These are phyloP conservation scores for Umbilicus rupestris DNA, from an alignment of 164 flowering plant genomes.

Conservation along the genomic window DNA sequence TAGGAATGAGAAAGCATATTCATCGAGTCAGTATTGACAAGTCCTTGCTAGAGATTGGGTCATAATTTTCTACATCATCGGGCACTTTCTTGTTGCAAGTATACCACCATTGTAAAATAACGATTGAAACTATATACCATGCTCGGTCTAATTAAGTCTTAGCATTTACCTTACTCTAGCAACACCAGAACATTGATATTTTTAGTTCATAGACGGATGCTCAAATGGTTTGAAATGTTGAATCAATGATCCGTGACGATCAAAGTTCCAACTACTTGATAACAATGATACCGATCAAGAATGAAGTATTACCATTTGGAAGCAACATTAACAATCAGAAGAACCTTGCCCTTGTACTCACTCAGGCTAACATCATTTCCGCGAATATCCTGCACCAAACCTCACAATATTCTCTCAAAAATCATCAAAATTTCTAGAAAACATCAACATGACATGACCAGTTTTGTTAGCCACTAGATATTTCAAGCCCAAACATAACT, in stretches of 20 bases:
- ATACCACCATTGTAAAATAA: constrained; percentile 38
- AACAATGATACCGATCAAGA: too few relatives aligned
- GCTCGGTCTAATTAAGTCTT: too few relatives aligned
- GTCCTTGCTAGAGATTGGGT: constrained; percentile 67
- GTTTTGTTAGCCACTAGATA: neutral
- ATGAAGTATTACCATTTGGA: constrained; percentile 59
- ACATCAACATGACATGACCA: neutral
- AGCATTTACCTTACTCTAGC: too few relatives aligned
- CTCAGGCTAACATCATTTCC: constrained; percentile 69
- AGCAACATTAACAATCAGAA: constrained; percentile 89
- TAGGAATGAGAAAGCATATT: neutral
- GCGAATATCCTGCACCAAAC: constrained; percentile 49
- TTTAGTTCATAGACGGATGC: too few relatives aligned
- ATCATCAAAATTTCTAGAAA: neutral
- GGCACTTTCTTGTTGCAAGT: constrained; percentile 72
- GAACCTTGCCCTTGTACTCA: constrained; percentile 69
- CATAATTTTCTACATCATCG: too few relatives aligned
- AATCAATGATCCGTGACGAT: too few relatives aligned
- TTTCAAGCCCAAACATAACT: too few relatives aligned
- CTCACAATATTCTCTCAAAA: neutral
- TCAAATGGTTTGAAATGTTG: too few relatives aligned
- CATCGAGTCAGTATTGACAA: constrained; percentile 14
- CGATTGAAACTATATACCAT: too few relatives aligned
- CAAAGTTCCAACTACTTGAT: too few relatives aligned
- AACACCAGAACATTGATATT: too few relatives aligned